Conservation (phyloP, 768 basidiomycete genomes). For the Serendipita vermifera region DNA sequence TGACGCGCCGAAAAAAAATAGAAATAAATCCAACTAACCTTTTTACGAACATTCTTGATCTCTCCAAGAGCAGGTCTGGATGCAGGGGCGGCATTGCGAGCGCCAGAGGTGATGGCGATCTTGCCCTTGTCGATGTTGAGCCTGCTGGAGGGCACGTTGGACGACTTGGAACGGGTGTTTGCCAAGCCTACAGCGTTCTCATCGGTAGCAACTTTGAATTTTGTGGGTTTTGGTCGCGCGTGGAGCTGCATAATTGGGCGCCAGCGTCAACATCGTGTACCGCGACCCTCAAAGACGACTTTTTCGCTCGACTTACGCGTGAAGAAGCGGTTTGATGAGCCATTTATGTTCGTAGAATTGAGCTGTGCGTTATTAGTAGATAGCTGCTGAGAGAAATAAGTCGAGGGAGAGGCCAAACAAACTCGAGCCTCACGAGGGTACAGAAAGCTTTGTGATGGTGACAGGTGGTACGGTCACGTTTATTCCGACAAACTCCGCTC, state of each 20-base stretch:
- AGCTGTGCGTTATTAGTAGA: too few relatives aligned
- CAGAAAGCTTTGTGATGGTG: too few relatives aligned
- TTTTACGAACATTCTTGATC: conserved; percentile 4
- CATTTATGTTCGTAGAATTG: too few relatives aligned
- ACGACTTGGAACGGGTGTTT: not conserved
- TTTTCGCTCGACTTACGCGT: too few relatives aligned
- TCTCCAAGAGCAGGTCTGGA: conserved; percentile 7
- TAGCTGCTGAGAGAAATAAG: too few relatives aligned
- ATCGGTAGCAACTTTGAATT: conserved; percentile 6
- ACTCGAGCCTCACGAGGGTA: too few relatives aligned
- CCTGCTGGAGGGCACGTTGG: not conserved
- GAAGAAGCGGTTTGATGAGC: too few relatives aligned
- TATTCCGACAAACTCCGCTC: too few relatives aligned
- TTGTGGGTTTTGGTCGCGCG: conserved; percentile 1
- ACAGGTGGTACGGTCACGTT: too few relatives aligned
- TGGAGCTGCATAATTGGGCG: not conserved
- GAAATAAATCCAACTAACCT: not conserved
- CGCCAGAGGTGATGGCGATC: not conserved
- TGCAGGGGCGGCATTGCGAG: not conserved
- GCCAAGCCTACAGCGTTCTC: not conserved
- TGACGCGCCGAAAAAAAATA: too few relatives aligned
- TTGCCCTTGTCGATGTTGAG: not conserved
- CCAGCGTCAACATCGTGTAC: not conserved
- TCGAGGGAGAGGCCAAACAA: too few relatives aligned
- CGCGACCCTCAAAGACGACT: not conserved